phyloP scores from a whole-genome alignment of 768 basidiomycete genomes.

The Russula sp. region DNA sequence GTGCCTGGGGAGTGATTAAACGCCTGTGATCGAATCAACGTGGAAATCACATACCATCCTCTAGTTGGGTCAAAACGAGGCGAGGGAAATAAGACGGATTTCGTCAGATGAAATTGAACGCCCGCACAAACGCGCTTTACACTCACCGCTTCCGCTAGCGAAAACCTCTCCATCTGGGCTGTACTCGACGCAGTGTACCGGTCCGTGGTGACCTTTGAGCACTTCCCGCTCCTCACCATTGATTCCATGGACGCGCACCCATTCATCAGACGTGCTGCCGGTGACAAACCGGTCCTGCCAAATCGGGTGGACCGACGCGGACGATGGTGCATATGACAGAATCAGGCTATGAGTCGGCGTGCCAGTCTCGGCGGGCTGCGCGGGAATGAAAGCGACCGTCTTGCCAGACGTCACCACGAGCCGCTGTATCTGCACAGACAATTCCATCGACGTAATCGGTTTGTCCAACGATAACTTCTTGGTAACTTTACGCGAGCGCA shows the following conservation, averaged over 20 bases:
- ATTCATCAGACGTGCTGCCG: constrained; percentile 85
- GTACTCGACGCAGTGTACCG: constrained; percentile 90
- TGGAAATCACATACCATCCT: constrained; percentile 55
- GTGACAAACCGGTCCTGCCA: constrained; percentile 88
- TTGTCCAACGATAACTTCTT: constrained; percentile 67
- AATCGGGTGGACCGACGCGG: constrained; percentile 90
- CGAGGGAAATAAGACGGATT: constrained; percentile 12
- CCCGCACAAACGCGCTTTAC: neutral
- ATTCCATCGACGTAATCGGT: constrained; percentile 91
- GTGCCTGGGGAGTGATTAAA: constrained; percentile 51
- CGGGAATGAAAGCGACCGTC: constrained; percentile 87
- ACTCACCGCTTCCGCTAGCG: constrained; percentile 92
- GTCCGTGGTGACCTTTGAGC: constrained; percentile 95
- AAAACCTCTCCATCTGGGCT: constrained; percentile 97
- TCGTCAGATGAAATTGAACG: constrained; percentile 10
- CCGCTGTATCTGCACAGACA: constrained; percentile 72
- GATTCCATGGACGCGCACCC: constrained; percentile 92
- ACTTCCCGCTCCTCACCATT: constrained; percentile 88
- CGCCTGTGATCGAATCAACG: neutral
- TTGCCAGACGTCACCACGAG: constrained; percentile 89
- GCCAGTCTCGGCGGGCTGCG: constrained; percentile 44
- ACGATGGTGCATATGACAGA: constrained; percentile 84
- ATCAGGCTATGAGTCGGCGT: constrained; percentile 68
- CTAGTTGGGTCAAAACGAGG: constrained; percentile 33
- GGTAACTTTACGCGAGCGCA: constrained; percentile 67